Conservation (phyloP, 345 rosid species). For the Boechera stricta region DNA sequence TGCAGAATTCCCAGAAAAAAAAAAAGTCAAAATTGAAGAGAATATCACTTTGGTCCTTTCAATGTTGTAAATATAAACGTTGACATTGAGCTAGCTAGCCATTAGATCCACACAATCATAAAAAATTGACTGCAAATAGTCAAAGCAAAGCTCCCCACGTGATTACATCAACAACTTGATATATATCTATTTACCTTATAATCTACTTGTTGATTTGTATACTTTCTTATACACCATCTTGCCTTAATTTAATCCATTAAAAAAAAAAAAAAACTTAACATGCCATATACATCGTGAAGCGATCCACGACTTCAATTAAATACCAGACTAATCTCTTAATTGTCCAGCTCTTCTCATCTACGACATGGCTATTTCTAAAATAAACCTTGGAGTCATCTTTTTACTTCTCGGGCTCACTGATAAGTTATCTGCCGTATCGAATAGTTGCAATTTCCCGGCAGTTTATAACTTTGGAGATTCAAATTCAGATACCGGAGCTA, state of each 20-base stretch:
- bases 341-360: constrained; percentile 25
- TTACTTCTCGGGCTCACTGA: constrained; percentile 26
- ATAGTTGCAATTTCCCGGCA: constrained; percentile 49
- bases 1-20: no score
- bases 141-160: constrained; percentile 2
- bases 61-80: neutral
- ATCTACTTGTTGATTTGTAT: neutral
- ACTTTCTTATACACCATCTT: neutral
- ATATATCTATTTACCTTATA: neutral
- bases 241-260: neutral
- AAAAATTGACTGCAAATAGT: constrained; percentile 4
- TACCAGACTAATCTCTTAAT: constrained; percentile 1
- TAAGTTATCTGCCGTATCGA: neutral
- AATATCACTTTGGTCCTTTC: no score
- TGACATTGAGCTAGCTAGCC: neutral
- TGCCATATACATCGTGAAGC: constrained; percentile 23
- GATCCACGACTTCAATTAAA: constrained; percentile 31
- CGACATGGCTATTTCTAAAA: constrained; percentile 41
- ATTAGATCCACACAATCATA: constrained; percentile 2
- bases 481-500: constrained; percentile 77
- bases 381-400: constrained; percentile 26
- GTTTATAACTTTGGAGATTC: constrained; percentile 81
- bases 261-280: neutral
- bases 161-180: constrained; percentile 7
- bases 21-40: no score